Evolutionary conservation across 2,329 filamentous ascomycete species (phyloP).

Genomic region (Xylaria sp.): DNA sequence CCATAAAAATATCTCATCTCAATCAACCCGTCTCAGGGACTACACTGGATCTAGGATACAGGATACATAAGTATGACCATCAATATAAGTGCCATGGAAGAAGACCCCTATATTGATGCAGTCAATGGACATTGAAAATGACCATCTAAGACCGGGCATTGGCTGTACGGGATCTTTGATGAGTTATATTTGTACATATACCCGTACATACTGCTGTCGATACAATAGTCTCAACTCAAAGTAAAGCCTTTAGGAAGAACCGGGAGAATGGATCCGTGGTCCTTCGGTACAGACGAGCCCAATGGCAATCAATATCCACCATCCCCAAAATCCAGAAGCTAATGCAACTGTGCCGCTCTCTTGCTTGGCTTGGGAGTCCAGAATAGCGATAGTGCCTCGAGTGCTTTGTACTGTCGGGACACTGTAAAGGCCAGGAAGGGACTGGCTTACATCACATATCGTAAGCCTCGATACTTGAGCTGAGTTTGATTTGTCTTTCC

Average conservation of each 20-base stretch:
- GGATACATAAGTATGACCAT: slow-evolving; percentile 5
- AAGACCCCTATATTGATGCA: not conserved
- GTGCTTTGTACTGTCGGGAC: not conserved
- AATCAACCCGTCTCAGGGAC: slow-evolving; percentile 1
- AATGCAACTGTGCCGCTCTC: slow-evolving; percentile 23
- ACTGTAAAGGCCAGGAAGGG: not conserved
- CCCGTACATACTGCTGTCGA: not conserved
- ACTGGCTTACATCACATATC: not conserved
- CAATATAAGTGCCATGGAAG: slow-evolving; percentile 5
- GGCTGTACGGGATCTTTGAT: not conserved
- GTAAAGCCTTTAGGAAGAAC: slow-evolving; percentile 17
- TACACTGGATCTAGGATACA: slow-evolving; percentile 7
- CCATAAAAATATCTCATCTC: slow-evolving; percentile 14
- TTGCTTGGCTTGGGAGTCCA: slow-evolving; percentile 14
- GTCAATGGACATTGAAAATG: not conserved
- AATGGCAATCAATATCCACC: slow-evolving; percentile 11
- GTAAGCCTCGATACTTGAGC: not conserved
- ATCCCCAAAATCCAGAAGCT: slow-evolving; percentile 10
- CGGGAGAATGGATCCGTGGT: slow-evolving; percentile 28
- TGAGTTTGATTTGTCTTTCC: slow-evolving; percentile 2
- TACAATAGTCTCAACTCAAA: not conserved
- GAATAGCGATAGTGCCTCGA: not conserved
- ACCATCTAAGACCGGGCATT: not conserved
- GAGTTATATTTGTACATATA: not conserved
- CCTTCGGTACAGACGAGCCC: slow-evolving; percentile 19